Evolutionary conservation across 2,329 filamentous ascomycete genomes (phyloP).

Genomic region (Colletotrichum lentis): DNA sequence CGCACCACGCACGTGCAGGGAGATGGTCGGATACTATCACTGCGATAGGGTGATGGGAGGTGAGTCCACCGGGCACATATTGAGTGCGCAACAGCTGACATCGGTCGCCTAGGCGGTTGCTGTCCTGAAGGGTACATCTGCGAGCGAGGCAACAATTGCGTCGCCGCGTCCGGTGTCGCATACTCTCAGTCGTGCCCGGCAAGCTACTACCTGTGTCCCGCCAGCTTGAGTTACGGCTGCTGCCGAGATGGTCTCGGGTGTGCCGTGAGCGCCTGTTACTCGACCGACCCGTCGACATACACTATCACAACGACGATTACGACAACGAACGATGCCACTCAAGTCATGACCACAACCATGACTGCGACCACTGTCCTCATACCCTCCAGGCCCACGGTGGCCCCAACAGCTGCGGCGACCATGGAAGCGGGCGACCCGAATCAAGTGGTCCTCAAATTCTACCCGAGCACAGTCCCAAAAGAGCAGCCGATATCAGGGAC

Average conservation of each 20-base stretch:
- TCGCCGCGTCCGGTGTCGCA: constrained; percentile 53
- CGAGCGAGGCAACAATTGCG: constrained; percentile 50
- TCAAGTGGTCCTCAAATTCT: constrained; percentile 53
- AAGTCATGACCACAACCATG: constrained; percentile 51
- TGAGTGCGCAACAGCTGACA: constrained; percentile 15
- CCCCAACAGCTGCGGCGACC: constrained; percentile 42
- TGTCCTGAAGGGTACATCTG: constrained; percentile 59
- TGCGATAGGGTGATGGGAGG: constrained; percentile 52
- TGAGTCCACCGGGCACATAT: constrained; percentile 40
- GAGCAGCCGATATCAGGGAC: constrained; percentile 45
- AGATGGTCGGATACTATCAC: constrained; percentile 49
- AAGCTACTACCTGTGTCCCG: constrained; percentile 58
- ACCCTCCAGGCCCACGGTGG: constrained; percentile 45
- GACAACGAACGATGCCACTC: constrained; percentile 53
- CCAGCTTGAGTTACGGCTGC: constrained; percentile 61
- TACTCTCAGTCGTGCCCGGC: constrained; percentile 54
- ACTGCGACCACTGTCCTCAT: constrained; percentile 52
- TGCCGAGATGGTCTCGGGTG: constrained; percentile 61
- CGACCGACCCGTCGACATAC: constrained; percentile 56
- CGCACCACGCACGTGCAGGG: constrained; percentile 52
- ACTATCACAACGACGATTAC: constrained; percentile 55
- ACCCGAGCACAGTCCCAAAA: constrained; percentile 56
- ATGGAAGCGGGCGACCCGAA: constrained; percentile 41
- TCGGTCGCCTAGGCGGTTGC: constrained; percentile 49
- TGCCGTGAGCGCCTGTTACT: constrained; percentile 57